Conservation (phyloP, 2,329 filamentous ascomycete genomes). For the Macrophomina phaseolina region DNA sequence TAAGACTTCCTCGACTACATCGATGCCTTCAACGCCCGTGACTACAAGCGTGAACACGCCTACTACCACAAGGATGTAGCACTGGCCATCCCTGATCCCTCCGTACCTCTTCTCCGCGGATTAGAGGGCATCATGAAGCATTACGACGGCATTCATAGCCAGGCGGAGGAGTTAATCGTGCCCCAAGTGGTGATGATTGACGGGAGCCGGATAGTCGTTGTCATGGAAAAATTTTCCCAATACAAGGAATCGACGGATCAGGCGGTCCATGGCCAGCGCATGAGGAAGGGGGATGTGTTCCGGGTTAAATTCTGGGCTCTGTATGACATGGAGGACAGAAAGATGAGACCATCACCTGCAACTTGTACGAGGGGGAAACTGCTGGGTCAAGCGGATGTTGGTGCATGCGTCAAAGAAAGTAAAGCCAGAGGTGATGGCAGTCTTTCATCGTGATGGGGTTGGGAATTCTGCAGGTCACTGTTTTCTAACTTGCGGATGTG, state of each 20-base stretch:
- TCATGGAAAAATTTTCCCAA: background rate
- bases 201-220: background rate
- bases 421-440: too few species aligned
- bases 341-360: conserved; percentile 2
- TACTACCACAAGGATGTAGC: background rate
- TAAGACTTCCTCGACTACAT: background rate
- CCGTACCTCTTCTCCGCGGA: background rate
- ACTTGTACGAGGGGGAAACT: background rate
- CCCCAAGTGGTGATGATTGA: background rate
- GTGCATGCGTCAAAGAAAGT: background rate
- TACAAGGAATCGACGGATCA: background rate
- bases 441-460: too few species aligned
- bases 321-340: background rate
- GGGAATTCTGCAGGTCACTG: too few species aligned
- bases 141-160: background rate
- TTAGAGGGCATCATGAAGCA: background rate
- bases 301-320: background rate
- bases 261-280: background rate
- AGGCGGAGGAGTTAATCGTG: background rate
- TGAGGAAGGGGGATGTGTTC: background rate
- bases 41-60: background rate
- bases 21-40: background rate
- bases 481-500: too few species aligned
- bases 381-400: background rate
- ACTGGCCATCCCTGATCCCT: background rate